phyloP scores from a whole-genome alignment of 768 basidiomycete species.

The Mycena galericulata region DNA sequence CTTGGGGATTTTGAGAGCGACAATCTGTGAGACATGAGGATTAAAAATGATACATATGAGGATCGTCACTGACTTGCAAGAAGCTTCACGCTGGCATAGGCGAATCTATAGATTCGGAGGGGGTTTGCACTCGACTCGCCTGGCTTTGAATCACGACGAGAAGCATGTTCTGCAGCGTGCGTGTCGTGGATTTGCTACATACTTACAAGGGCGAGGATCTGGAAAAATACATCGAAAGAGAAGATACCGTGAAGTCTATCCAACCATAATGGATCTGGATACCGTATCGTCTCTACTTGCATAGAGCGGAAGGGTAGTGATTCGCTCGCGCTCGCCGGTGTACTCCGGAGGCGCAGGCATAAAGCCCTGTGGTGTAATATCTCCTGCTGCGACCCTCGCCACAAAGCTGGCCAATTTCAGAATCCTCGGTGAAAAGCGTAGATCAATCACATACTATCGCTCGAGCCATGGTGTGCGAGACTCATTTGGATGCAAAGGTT shows the following conservation, averaged over 20 bases:
- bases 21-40: too few relatives aligned
- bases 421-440: background rate
- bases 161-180: too few relatives aligned
- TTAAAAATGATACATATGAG: too few relatives aligned
- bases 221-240: background rate
- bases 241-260: background rate
- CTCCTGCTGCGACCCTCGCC: background rate
- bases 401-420: background rate
- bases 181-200: too few relatives aligned
- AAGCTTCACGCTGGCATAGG: too few relatives aligned
- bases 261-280: background rate
- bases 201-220: too few relatives aligned
- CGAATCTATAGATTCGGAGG: too few relatives aligned
- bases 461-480: constrained; percentile 21
- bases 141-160: too few relatives aligned
- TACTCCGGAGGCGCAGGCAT: constrained; percentile 7
- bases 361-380: background rate
- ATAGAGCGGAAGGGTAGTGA: constrained; percentile 15
- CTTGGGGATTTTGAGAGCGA: background rate
- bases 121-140: too few relatives aligned
- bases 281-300: background rate
- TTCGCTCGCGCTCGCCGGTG: background rate
- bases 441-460: constrained; percentile 15
- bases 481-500: background rate
- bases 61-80: too few relatives aligned